Evolutionary conservation across 768 basidiomycete genomes (phyloP), one percentile per base, ranked within the genome.

Genomic region (Sporobolomyces roseus): DNA sequence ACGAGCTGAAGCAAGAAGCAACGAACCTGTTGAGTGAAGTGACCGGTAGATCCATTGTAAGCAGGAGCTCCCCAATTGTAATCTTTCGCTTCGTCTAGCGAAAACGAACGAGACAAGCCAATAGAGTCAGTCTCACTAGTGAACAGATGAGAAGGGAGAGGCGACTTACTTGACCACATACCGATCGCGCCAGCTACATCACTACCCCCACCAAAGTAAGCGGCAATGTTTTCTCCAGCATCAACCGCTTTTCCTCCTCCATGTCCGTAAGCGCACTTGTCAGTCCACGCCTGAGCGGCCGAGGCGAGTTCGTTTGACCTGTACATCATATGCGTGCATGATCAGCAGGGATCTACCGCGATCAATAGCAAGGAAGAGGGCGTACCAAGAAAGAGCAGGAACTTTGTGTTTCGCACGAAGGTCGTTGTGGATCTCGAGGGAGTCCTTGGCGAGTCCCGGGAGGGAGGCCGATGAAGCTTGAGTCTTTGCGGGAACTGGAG

Each of bases 181-280:
- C 23, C 10, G 45, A 66, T 46, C 16, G 35, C 65, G 9, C 30
- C 29, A 8, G 19, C 3, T 12, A 63, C 53, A 38, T 66, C n/a
- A n/a, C n/a, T 36, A 38, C 29, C 36, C 21, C 29, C 7, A 19
- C 41, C 59, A 4, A 55, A 66, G 21, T 43, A 49, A 9, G 63
- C 71, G 2, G 71, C 65, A 61, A 78, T 49, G 66, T 79, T 78
- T 67, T 77, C 76, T 53, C 49, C 59, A 25, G 55, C 49, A 17
- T 19, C 36, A 46, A 58, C 32, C 1, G 17, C n/a, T 6, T n/a
- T 16, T 12, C 62, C 62, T 27, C 43, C 46, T 43, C 69, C 68
- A 60, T 79, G 78, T 19, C 52, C 58, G 45, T 19, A 59, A 38
- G 21, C 27, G 61, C 78, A 79, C 16, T 63, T 68, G 29, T 72